Evolutionary conservation across 176 grass and related monocot species (phyloP).

Genomic region (Aegilops umbellulata): DNA sequence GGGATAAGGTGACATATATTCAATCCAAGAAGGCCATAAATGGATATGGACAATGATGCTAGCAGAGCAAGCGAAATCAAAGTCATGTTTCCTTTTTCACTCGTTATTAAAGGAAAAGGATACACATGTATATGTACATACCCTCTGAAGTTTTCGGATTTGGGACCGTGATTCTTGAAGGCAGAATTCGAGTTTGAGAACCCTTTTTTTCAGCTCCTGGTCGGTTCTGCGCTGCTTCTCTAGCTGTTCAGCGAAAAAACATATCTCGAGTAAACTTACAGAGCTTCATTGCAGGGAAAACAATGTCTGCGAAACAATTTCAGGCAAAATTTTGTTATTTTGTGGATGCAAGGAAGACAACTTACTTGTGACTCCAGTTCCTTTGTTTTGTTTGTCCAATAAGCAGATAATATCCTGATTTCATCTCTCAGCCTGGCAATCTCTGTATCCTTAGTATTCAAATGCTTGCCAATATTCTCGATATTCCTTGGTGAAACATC

Average conservation of each 20-base stretch:
- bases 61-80: not conserved
- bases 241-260: conserved; percentile 45
- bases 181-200: conserved; percentile 97
- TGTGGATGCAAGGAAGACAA: not conserved
- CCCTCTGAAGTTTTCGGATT: conserved; percentile 84
- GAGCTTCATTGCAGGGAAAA: not conserved
- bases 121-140: conserved; percentile 17
- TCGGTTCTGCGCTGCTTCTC: conserved; percentile 77
- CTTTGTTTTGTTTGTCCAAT: conserved; percentile 84
- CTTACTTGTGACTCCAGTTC: conserved; percentile 76
- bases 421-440: conserved; percentile 82
- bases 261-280: conserved; percentile 3
- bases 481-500: conserved; percentile 80
- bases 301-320: not conserved
- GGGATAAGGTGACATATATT: conserved; percentile 9
- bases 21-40: conserved; percentile 23
- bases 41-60: conserved; percentile 22
- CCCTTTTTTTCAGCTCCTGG: conserved; percentile 86
- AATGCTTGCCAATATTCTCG: conserved; percentile 69
- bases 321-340: not conserved
- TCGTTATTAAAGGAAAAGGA: not conserved
- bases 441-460: conserved; percentile 79
- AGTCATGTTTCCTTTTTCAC: not conserved
- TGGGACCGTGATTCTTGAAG: conserved; percentile 92
- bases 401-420: conserved; percentile 78